Evolutionary conservation across 2,329 filamentous ascomycete species (phyloP).

Genomic region (Magnaporthiopsis poae): DNA sequence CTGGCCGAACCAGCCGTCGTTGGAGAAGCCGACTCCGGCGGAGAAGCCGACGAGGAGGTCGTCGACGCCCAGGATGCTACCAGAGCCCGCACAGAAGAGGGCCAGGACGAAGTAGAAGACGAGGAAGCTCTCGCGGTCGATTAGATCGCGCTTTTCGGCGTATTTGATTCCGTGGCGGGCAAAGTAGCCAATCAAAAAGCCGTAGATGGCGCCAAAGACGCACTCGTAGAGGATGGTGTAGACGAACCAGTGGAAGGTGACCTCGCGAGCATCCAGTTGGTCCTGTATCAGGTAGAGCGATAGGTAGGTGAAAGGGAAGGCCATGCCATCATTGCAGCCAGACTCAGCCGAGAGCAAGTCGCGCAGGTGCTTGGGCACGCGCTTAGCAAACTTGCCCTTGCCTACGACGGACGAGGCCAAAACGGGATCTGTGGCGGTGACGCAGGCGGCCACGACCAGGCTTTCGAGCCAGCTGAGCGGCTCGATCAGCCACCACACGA

Average conservation of each 20-base stretch:
- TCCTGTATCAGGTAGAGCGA: constrained; percentile 83
- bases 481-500: constrained; percentile 84
- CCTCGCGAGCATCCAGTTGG: constrained; percentile 54
- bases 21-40: constrained; percentile 95
- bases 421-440: constrained; percentile 94
- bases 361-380: constrained; percentile 92
- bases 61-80: constrained; percentile 81
- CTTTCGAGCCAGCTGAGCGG: constrained; percentile 80
- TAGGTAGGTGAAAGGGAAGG: constrained; percentile 93
- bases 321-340: constrained; percentile 98
- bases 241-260: constrained; percentile 79
- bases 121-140: constrained; percentile 92
- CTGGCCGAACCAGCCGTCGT: constrained; percentile 96
- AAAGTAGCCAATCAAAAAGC: constrained; percentile 77
- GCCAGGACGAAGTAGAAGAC: constrained; percentile 98
- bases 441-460: constrained; percentile 78
- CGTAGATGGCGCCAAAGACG: constrained; percentile 80
- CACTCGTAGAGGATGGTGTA: constrained; percentile 91
- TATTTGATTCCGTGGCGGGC: constrained; percentile 83
- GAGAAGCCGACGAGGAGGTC: constrained; percentile 91
- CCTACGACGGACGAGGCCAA: constrained; percentile 94
- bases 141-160: constrained; percentile 73
- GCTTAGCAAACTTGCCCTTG: constrained; percentile 96
- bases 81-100: constrained; percentile 88
- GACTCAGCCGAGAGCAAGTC: constrained; percentile 93